Base-by-base conservation (phyloP, 1,139 yeast genomes). In the Candida anutae region DNA sequence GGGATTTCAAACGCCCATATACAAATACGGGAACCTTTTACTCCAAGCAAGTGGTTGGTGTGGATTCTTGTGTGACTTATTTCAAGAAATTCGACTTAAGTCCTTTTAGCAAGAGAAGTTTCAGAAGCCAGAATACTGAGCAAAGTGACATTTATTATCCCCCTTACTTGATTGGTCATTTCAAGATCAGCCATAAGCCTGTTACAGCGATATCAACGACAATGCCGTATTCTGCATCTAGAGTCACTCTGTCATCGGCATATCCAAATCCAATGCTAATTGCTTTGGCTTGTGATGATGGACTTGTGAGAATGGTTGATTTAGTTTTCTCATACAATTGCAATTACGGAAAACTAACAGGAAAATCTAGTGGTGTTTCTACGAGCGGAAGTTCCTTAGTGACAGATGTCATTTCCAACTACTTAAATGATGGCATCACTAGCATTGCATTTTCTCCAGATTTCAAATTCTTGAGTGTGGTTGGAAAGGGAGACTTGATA, bases 201-300 rank as follows among this genome's bases (percentile, higher is more conserved):
- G 63, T 81, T 21, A 45, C 54, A 2, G 29, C 46, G 13, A 47
- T 50, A 15, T 33, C 77, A 1, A 56, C 64, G 13, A 53, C 72
- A 10, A 48, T 60, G 17, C 54, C 62, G 5, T 27, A 31, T 21
- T 30, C 14, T 8, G 28, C n/a, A n/a, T n/a, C n/a, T n/a, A n/a
- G n/a, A n/a, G n/a, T n/a, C n/a, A n/a, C n/a, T n/a, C n/a, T n/a
- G n/a, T n/a, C n/a, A n/a, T n/a, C n/a, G n/a, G n/a, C n/a, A n/a
- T n/a, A n/a, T n/a, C n/a, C n/a, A n/a, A 17, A 17, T 17, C 81
- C 83, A 13, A 72, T 76, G 39, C 40, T 69, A 14, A 36, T 60
- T 5, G 75, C 80, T 1, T 48, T 79, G 22, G 74, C 81, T 0
- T 59, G 77, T 5, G 80, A 74, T 38, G 88, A 80, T 46, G 94